These are phyloP conservation scores for Citrus reticulata DNA, from an alignment of 345 rosid species.

Conservation along the genomic window DNA sequence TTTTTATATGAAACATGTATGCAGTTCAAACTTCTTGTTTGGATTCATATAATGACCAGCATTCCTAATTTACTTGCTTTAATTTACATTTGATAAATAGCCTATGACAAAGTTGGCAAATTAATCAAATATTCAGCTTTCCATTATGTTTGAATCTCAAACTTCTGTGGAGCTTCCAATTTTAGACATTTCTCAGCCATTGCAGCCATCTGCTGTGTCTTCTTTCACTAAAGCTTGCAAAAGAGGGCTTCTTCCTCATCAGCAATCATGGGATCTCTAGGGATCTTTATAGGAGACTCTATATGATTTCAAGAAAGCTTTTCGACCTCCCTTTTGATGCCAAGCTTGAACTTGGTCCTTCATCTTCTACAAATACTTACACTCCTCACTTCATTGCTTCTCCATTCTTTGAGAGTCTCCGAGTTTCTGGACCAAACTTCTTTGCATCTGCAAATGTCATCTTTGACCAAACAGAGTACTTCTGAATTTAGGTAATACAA, in stretches of 20 bases:
- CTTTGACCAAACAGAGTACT: constrained; percentile 4
- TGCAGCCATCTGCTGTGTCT: constrained; percentile 4
- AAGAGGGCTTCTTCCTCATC: constrained; percentile 36
- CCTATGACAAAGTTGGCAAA: neutral
- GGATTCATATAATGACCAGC: neutral
- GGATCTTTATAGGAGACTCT: constrained; percentile 25
- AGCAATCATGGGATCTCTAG: constrained; percentile 36
- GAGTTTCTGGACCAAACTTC: constrained; percentile 34
- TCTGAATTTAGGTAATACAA: constrained; percentile 30
- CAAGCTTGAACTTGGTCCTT: constrained; percentile 35
- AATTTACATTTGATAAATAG: neutral
- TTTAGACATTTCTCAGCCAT: constrained; percentile 28
- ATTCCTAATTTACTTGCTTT: neutral
- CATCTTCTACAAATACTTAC: constrained; percentile 16
- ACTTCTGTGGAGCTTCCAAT: constrained; percentile 27
- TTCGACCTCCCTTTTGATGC: constrained; percentile 27
- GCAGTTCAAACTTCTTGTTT: neutral
- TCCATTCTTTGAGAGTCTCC: constrained; percentile 39
- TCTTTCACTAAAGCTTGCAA: constrained; percentile 31
- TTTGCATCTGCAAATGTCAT: constrained; percentile 22
- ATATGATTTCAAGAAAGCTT: constrained; percentile 17
- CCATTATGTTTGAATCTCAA: constrained; percentile 21
- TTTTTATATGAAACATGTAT: neutral
- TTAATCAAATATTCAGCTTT: no score
- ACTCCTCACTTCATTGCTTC: constrained; percentile 45